These are phyloP conservation scores for Vaccinium darrowii DNA, from an alignment of 148 eudicot genomes.

Conservation along the genomic window DNA sequence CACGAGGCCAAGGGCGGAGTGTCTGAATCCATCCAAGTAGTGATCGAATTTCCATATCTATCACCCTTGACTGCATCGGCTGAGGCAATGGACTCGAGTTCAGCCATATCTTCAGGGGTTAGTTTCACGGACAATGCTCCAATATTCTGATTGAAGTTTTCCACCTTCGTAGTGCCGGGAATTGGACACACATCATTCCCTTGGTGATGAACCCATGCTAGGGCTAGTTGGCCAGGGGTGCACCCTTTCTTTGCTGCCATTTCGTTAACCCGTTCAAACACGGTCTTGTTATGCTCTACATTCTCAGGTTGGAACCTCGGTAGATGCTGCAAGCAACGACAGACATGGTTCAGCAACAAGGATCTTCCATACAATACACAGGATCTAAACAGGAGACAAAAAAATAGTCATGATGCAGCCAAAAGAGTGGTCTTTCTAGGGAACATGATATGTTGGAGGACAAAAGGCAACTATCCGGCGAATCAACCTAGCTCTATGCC, in stretches of 20 bases:
- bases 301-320: slow-evolving; percentile 19
- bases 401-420: neutral
- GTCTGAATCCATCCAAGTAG: neutral
- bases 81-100: slow-evolving; percentile 16
- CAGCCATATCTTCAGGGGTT: slow-evolving; percentile 15
- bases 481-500: too few relatives aligned
- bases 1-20: neutral
- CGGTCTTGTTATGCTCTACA: slow-evolving; percentile 12
- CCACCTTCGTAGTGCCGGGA: slow-evolving; percentile 17
- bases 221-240: slow-evolving; percentile 17
- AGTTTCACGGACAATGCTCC: slow-evolving; percentile 11
- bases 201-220: slow-evolving; percentile 25
- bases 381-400: neutral
- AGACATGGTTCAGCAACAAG: neutral
- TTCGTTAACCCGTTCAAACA: slow-evolving; percentile 16
- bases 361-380: neutral
- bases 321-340: neutral
- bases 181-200: slow-evolving; percentile 19
- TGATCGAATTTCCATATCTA: neutral
- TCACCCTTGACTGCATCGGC: slow-evolving; percentile 9
- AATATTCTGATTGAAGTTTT: slow-evolving; percentile 18
- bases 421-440: neutral
- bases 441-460: neutral
- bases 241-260: slow-evolving; percentile 18
- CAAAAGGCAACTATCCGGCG: neutral